Evolutionary conservation across 768 basidiomycete genomes (phyloP), one percentile per base, ranked within the genome.

Genomic region (Suillus tomentosus): DNA sequence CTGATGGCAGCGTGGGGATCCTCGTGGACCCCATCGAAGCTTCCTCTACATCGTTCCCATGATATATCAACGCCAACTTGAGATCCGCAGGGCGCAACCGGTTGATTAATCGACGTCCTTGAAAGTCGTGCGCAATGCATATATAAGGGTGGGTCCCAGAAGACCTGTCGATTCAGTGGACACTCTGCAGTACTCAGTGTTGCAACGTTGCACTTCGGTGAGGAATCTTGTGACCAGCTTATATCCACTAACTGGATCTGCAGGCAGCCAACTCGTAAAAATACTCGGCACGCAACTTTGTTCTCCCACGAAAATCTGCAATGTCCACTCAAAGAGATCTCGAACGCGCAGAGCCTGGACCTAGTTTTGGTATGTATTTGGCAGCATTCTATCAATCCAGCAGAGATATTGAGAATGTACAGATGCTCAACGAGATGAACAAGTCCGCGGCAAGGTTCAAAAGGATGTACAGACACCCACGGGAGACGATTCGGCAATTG

Each of bases 221-320:
- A 42, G 17, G 24, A 40, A 40, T 40, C 24, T 57, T 24, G 24
- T 17, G 15, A 1, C 37, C 9, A 17, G 15, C 5, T 42, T 27
- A 7, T 27, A 51, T 51, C 10, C n/a, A 59, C 58, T 48, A 22
- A 51, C 22, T 4, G 19, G 10, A 59, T 9, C 40, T 19, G 3
- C 57, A 58, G 39, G 39, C 40, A 3, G 15, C 3, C 37, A 22
- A 3, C 15, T 39, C 15, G 24, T 27, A 57, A 40, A 9, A 39
- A 14, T 39, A 19, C 24, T 13, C 36, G 27, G n/a, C 57, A 19
- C 36, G n/a, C 51, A 27, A 31, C 27, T 17, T 53, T 19, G 2
- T 42, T 42, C 17, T 42, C 31, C 17, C 17, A 9, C 27, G 31
- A 3, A 19, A 87, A 67, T 83, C 84, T 9, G 70, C 72, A 60